Percentiles rank a stretch among this genome's conserved stretches.
Conservation (phyloP, 2,329 filamentous ascomycete species). For the Gyromitra esculenta region DNA sequence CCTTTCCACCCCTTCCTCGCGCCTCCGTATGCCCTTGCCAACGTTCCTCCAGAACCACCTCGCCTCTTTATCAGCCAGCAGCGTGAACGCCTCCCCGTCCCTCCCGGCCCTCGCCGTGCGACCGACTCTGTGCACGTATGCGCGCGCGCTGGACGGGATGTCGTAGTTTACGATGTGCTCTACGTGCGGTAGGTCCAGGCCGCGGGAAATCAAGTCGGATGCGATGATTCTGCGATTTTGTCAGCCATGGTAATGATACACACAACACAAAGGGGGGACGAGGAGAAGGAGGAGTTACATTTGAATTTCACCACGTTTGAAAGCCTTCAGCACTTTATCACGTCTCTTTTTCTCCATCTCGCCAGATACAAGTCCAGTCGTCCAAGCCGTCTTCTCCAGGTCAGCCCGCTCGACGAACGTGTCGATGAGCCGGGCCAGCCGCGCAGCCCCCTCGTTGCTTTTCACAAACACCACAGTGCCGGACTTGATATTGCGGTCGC, state of each 20-base stretch:
- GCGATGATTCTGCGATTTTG: constrained; percentile 81
- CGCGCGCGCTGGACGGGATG: constrained; percentile 79
- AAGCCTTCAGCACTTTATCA: constrained; percentile 49
- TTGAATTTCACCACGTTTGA: constrained; percentile 51
- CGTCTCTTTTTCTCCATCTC: constrained; percentile 54
- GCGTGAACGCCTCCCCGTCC: constrained; percentile 81
- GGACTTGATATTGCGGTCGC: constrained; percentile 55
- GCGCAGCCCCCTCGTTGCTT: constrained; percentile 86
- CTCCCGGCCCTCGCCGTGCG: constrained; percentile 86
- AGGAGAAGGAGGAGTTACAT: constrained; percentile 61
- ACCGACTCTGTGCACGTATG: constrained; percentile 91
- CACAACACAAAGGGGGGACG: constrained; percentile 63
- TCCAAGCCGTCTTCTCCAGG: constrained; percentile 56
- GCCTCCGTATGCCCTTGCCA: constrained; percentile 60
- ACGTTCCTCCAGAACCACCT: constrained; percentile 93
- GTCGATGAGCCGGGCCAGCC: constrained; percentile 80
- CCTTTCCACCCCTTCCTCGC: constrained; percentile 42
- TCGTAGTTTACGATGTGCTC: constrained; percentile 95
- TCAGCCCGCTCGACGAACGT: constrained; percentile 64
- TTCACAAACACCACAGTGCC: constrained; percentile 84
- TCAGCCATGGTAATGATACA: constrained; percentile 56
- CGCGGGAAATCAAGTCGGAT: constrained; percentile 91
- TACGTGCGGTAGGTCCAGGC: constrained; percentile 81
- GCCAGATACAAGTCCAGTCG: constrained; percentile 49
- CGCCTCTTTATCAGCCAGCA: constrained; percentile 82